Conservation (phyloP, 2,329 filamentous ascomycete genomes). For the Teratosphaeriaceae sp. region DNA sequence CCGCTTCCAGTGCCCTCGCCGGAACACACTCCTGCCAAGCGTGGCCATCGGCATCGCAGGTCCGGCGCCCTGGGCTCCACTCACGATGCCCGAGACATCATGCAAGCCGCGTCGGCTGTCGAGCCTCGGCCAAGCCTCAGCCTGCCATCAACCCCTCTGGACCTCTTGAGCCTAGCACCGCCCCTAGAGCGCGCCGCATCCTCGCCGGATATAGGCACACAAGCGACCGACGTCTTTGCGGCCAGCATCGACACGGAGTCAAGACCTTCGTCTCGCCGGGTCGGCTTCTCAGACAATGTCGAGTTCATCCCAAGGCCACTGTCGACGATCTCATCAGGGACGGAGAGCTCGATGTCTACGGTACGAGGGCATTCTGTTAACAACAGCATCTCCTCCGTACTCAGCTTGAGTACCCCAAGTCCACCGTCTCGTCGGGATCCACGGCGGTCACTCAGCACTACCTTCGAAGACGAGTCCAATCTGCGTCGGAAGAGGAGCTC, state of each 20-base stretch:
- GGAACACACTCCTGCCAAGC: constrained; percentile 38
- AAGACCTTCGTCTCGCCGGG: constrained; percentile 50
- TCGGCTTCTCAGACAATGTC: constrained; percentile 77
- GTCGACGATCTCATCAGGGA: constrained; percentile 78
- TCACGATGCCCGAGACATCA: constrained; percentile 67
- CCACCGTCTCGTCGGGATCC: constrained; percentile 38
- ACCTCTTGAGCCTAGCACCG: not conserved
- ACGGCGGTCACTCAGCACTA: constrained; percentile 33
- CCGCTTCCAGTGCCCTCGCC: constrained; percentile 44
- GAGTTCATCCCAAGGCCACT: constrained; percentile 78
- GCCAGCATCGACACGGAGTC: constrained; percentile 16
- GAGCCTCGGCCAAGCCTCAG: constrained; percentile 23
- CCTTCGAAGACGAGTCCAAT: constrained; percentile 39
- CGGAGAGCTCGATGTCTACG: constrained; percentile 66
- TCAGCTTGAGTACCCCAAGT: constrained; percentile 52
- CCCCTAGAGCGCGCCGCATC: constrained; percentile 1
- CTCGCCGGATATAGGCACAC: not conserved
- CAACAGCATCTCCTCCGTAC: constrained; percentile 72
- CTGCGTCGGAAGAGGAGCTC: constrained; percentile 50
- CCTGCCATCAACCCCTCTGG: constrained; percentile 29
- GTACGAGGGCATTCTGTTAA: constrained; percentile 66
- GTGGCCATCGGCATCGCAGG: constrained; percentile 73
- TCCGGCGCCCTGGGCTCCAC: constrained; percentile 70
- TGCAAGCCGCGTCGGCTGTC: constrained; percentile 41
- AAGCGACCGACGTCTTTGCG: constrained; percentile 17